These are phyloP conservation scores for Dendrocalamus sinicus DNA, from an alignment of 176 grass and related monocot species.

Conservation along the genomic window DNA sequence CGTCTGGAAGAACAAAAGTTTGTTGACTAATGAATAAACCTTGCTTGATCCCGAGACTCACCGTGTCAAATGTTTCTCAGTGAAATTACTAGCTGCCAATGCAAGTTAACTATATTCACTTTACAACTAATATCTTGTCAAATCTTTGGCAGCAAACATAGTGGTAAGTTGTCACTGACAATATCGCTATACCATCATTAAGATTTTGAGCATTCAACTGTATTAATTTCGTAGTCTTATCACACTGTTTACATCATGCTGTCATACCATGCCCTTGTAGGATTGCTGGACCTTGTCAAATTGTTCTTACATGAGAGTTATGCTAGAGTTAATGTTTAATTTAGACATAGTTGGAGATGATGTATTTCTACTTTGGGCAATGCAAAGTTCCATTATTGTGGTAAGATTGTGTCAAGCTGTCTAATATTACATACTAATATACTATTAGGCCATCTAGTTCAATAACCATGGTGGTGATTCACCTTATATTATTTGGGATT, in stretches of 20 bases:
- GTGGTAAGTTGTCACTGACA: neutral
- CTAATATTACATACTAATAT: neutral
- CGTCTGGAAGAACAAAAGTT: neutral
- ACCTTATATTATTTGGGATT: neutral
- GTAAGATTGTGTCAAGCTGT: neutral
- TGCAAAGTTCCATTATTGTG: neutral
- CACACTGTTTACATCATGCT: neutral
- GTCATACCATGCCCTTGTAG: neutral
- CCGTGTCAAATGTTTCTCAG: neutral
- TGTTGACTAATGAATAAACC: slow-evolving; percentile 11
- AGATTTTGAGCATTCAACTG: neutral
- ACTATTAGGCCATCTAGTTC: neutral
- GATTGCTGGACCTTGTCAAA: neutral
- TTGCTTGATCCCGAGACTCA: neutral
- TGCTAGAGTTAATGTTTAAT: slow-evolving; percentile 1
- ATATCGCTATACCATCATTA: neutral
- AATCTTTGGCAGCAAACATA: neutral
- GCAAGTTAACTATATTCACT: neutral
- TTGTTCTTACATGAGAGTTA: neutral
- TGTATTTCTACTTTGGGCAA: neutral
- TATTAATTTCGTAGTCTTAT: neutral
- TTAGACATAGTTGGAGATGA: neutral
- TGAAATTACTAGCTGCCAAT: slow-evolving; percentile 1
- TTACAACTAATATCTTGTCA: neutral
- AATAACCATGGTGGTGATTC: slow-evolving; percentile 2